Evolutionary conservation across 768 basidiomycete species (phyloP), one percentile per base, ranked within the genome.

Genomic region (Boletus insuetus): DNA sequence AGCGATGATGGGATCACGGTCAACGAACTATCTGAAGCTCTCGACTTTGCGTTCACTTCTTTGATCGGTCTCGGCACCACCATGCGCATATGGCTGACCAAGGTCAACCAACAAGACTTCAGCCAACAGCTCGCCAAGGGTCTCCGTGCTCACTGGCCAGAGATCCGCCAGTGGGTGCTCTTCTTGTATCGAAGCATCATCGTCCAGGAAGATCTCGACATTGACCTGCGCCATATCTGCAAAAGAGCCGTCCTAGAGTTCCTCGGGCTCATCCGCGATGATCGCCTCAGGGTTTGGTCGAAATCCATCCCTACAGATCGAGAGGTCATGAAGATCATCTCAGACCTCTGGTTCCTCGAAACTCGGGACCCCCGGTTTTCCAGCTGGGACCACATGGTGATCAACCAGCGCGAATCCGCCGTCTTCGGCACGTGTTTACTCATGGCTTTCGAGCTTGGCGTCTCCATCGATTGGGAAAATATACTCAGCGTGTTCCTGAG

Each of bases 301-400:
- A 64, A 51, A 45, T 37, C 38, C 20, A 54, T 69, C 31, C 41
- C 64, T 8, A 20, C 53, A 0, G 69, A 70, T 45, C 63, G 57
- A 14, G 63, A 60, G 46, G 29, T 70, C 43, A 66, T 70, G 64
- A 53, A 48, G 34, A 40, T 69, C 58, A 69, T 69, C 51, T 67
- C 60, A 46, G 50, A 61, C 31, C 62, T 69, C 14, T 69, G 67
- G 67, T 62, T 60, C 50, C 58, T 69, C 29, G 69, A 69, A 53
- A 54, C 60, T 4, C 35, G 55, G 16, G 60, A 69, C 19, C 48
- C 56, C 4, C 34, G 54, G 6, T 69, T 70, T 26, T 66, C 59
- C 8, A 67, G 64, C 26, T 61, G 63, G 56, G 51, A 59, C 19
- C 13, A 32, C 16, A 35, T 26, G 2, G 42, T 29, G 31, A 54